These are phyloP conservation scores for Penicillium waksmanii DNA, from an alignment of 495 filamentous ascomycete genomes.

Conservation along the genomic window DNA sequence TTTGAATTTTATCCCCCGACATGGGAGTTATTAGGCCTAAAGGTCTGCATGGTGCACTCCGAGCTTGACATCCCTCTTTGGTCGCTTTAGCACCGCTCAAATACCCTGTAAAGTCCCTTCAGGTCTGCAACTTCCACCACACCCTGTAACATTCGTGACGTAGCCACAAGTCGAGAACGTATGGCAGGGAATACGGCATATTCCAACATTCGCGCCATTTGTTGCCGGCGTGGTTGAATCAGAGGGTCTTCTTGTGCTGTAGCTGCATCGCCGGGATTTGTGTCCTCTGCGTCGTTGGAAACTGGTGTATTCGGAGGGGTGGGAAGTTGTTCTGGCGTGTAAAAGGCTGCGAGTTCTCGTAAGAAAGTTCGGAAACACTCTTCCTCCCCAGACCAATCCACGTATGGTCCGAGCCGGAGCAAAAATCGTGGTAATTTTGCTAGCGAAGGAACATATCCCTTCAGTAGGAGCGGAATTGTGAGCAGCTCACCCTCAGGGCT, in stretches of 20 bases:
- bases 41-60: slow-evolving; percentile 2
- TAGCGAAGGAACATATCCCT: slow-evolving; percentile 83
- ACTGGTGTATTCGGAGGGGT: slow-evolving; percentile 39
- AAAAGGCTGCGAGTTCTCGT: slow-evolving; percentile 86
- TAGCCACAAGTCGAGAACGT: slow-evolving; percentile 81
- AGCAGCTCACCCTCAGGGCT: slow-evolving; percentile 75
- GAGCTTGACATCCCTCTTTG: too few species aligned
- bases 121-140: slow-evolving; percentile 91
- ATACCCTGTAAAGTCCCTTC: slow-evolving; percentile 95
- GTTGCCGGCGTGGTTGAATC: slow-evolving; percentile 60
- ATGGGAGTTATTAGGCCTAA: background rate
- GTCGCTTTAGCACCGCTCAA: slow-evolving; percentile 79
- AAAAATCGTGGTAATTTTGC: slow-evolving; percentile 90
- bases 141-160: slow-evolving; percentile 73
- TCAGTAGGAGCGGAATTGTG: slow-evolving; percentile 81
- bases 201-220: slow-evolving; percentile 75
- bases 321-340: slow-evolving; percentile 85
- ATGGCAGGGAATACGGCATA: slow-evolving; percentile 88
- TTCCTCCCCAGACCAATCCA: slow-evolving; percentile 85
- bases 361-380: slow-evolving; percentile 86
- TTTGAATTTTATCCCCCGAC: background rate
- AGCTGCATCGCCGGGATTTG: slow-evolving; percentile 24
- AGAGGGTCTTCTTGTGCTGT: slow-evolving; percentile 45
- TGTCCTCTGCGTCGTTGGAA: slow-evolving; percentile 9
- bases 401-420: slow-evolving; percentile 82